phyloP scores from a whole-genome alignment of 805 yeast species.

The Grigorovia jiainica region DNA sequence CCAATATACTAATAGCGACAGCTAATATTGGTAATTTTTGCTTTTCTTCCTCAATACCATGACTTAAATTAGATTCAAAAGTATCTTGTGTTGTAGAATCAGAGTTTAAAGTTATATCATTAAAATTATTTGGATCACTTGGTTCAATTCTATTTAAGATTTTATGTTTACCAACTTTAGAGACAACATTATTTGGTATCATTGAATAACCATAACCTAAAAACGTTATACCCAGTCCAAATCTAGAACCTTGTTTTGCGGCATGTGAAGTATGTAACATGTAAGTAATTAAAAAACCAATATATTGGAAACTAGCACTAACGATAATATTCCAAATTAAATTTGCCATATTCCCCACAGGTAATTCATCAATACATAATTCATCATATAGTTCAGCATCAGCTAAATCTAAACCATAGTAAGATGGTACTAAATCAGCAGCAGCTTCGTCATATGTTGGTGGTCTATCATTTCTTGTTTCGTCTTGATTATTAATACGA shows the following conservation, averaged over 20 bases:
- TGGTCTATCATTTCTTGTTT: constrained; percentile 42
- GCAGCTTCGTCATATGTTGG: constrained; percentile 95
- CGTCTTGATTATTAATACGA: constrained; percentile 15
- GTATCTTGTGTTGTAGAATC: constrained; percentile 18
- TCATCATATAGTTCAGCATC: constrained; percentile 58
- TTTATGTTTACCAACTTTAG: constrained; percentile 25
- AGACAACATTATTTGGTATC: constrained; percentile 36
- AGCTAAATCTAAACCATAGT: constrained; percentile 87
- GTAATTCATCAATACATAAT: constrained; percentile 87
- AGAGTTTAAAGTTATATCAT: constrained; percentile 27
- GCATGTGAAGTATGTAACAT: constrained; percentile 93
- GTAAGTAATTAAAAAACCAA: constrained; percentile 87
- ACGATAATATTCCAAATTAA: constrained; percentile 86
- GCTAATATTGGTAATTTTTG: constrained; percentile 45
- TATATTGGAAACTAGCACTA: constrained; percentile 84
- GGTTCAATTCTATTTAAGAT: constrained; percentile 40
- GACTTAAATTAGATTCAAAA: constrained; percentile 24
- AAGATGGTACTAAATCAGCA: constrained; percentile 88
- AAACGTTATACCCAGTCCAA: constrained; percentile 82
- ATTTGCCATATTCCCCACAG: constrained; percentile 86
- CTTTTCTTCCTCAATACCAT: constrained; percentile 25
- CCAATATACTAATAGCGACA: constrained; percentile 54
- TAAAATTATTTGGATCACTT: constrained; percentile 48
- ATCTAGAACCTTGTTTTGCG: constrained; percentile 88
- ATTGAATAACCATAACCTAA: constrained; percentile 57